These are phyloP conservation scores for Zygosaccharomyces sapae DNA, from an alignment of 1,139 yeast species.

Conservation along the genomic window DNA sequence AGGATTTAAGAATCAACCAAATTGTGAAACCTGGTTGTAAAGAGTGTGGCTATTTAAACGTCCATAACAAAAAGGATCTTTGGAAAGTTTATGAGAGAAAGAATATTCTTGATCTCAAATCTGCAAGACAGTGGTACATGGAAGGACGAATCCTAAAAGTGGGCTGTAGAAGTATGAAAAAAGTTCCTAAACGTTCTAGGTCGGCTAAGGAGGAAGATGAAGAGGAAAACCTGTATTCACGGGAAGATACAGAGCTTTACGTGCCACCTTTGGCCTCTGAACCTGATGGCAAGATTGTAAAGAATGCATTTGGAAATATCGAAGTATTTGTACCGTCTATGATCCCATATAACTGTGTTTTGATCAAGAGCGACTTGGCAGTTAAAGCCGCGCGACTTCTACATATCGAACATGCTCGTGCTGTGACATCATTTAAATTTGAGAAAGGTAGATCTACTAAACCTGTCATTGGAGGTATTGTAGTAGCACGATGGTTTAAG, in stretches of 20 bases:
- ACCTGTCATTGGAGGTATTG: constrained; percentile 73
- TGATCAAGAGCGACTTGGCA: constrained; percentile 52
- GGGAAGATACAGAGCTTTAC: constrained; percentile 69
- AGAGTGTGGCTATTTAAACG: constrained; percentile 70
- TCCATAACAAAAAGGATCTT: constrained; percentile 39
- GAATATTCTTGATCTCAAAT: constrained; percentile 58
- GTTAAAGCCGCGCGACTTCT: constrained; percentile 67
- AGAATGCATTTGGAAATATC: constrained; percentile 76
- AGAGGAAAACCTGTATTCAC: constrained; percentile 65
- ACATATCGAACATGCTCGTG: constrained; percentile 77
- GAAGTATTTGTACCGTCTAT: constrained; percentile 72
- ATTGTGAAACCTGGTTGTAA: constrained; percentile 54
- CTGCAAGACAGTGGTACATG: constrained; percentile 85
- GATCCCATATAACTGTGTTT: constrained; percentile 77
- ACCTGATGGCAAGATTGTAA: constrained; percentile 60
- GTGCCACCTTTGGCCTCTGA: constrained; percentile 53
- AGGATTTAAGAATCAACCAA: constrained; percentile 68
- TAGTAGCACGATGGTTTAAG: constrained; percentile 57
- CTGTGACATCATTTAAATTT: constrained; percentile 84
- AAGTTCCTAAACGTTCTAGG: constrained; percentile 34
- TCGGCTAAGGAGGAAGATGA: constrained; percentile 39
- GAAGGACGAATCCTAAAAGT: constrained; percentile 69
- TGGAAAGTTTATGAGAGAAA: constrained; percentile 60
- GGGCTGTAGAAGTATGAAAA: constrained; percentile 65
- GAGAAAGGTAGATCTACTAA: constrained; percentile 45